Percentiles rank a stretch among this genome's conserved stretches.
These are phyloP conservation scores for Lipomyces sp. DNA, from an alignment of 805 yeast species.

Conservation along the genomic window DNA sequence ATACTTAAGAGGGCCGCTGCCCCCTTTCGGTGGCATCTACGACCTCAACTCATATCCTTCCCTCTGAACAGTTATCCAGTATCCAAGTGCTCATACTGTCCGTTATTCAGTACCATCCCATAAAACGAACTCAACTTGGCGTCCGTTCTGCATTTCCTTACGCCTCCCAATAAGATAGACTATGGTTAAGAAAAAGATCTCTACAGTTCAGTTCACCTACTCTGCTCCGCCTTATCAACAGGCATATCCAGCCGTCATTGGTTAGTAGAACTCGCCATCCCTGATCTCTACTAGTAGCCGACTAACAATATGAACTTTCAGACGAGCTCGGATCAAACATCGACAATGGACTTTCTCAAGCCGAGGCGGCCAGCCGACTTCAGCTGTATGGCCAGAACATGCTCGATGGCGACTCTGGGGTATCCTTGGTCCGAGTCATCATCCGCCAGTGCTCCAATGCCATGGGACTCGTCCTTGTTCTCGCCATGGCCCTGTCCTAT, in stretches of 20 bases:
- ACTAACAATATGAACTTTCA: neutral
- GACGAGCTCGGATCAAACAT: constrained; percentile 43
- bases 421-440: constrained; percentile 53
- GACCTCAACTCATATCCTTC: no score
- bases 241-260: constrained; percentile 6
- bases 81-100: no score
- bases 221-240: constrained; percentile 13
- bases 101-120: no score
- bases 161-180: no score
- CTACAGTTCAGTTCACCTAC: constrained; percentile 2
- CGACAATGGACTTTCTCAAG: constrained; percentile 48
- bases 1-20: no score
- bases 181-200: constrained; percentile 13
- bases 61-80: no score
- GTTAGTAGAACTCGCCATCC: constrained; percentile 8
- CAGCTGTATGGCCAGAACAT: constrained; percentile 54
- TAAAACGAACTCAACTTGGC: no score
- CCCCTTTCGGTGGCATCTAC: no score
- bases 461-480: constrained; percentile 58
- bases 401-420: constrained; percentile 57
- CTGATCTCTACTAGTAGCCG: neutral
- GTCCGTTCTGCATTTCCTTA: no score
- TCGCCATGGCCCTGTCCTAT: constrained; percentile 50
- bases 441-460: constrained; percentile 72
- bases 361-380: constrained; percentile 36